Evolutionary conservation across 2,329 filamentous ascomycete genomes (phyloP).

Genomic region (Cladosporium sp.): DNA sequence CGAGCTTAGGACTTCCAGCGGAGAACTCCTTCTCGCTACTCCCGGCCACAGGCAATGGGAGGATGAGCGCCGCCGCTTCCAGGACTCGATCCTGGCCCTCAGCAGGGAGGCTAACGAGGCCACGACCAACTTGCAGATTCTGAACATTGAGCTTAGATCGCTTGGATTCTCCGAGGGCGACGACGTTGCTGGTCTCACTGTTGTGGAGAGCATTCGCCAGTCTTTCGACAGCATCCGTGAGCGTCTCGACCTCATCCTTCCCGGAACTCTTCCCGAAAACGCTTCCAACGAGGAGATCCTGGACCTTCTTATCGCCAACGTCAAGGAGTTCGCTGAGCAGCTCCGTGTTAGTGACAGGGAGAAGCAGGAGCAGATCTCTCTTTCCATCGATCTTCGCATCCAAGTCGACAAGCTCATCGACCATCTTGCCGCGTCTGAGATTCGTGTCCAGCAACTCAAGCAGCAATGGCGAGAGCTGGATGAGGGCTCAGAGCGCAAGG

Average conservation of each 20-base stretch:
- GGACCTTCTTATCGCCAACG: conserved; percentile 32
- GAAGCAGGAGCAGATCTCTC: conserved; percentile 28
- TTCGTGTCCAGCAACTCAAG: conserved; percentile 35
- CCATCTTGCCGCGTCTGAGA: conserved; percentile 32
- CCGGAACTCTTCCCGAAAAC: conserved; percentile 31
- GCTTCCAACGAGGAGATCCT: conserved; percentile 38
- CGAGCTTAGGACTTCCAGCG: conserved; percentile 6
- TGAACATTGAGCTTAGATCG: conserved; percentile 41
- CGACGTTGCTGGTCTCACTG: conserved; percentile 28
- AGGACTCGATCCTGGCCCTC: conserved; percentile 38
- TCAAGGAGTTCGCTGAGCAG: conserved; percentile 32
- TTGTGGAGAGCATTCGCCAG: conserved; percentile 37
- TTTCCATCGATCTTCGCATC: conserved; percentile 31
- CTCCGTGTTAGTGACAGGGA: conserved; percentile 33
- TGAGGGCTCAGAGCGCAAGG: conserved; percentile 33
- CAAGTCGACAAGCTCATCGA: conserved; percentile 34
- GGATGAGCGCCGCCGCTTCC: conserved; percentile 29
- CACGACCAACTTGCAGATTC: conserved; percentile 37
- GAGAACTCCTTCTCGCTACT: conserved; percentile 15
- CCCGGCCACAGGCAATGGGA: conserved; percentile 10
- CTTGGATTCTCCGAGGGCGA: conserved; percentile 33
- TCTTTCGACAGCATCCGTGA: conserved; percentile 38
- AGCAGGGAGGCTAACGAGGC: conserved; percentile 35
- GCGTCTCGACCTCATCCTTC: conserved; percentile 38
- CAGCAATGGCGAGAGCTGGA: conserved; percentile 34